Conservation (phyloP, 106 monocot genomes). For the Acorus gramineus region DNA sequence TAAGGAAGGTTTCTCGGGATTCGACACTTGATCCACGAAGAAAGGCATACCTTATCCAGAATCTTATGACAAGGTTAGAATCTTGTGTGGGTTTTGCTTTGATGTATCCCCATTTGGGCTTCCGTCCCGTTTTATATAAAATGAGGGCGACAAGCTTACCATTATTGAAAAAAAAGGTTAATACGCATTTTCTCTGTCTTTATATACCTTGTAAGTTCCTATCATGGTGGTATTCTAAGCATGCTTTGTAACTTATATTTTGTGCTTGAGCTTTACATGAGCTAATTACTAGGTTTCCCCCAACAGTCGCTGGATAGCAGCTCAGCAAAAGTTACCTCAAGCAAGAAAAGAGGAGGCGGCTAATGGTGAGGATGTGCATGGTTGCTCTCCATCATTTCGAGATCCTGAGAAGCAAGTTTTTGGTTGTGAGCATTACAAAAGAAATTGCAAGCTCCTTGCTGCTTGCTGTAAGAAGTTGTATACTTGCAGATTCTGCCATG, state of each 20-base stretch:
- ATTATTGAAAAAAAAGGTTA: too few species aligned
- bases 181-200: too few species aligned
- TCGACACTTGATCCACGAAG: constrained; percentile 91
- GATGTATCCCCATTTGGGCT: too few species aligned
- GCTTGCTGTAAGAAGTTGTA: constrained; percentile 92
- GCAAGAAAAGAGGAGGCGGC: constrained; percentile 22
- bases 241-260: too few species aligned
- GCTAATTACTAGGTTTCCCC: too few species aligned
- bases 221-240: too few species aligned
- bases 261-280: too few species aligned
- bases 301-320: constrained; percentile 90
- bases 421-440: constrained; percentile 97
- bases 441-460: constrained; percentile 93
- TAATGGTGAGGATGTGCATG: constrained; percentile 32
- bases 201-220: too few species aligned
- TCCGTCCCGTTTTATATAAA: too few species aligned
- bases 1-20: constrained; percentile 85
- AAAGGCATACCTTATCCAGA: constrained; percentile 97
- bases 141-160: too few species aligned
- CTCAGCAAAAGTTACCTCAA: constrained; percentile 82
- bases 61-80: constrained; percentile 92
- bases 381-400: constrained; percentile 70
- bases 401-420: constrained; percentile 69
- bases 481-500: constrained; percentile 97
- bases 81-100: background rate